Percentiles rank a stretch among this genome's conserved stretches.
Conservation (phyloP, 1,284 basidiomycete genomes). For the Xanthoconium separans region DNA sequence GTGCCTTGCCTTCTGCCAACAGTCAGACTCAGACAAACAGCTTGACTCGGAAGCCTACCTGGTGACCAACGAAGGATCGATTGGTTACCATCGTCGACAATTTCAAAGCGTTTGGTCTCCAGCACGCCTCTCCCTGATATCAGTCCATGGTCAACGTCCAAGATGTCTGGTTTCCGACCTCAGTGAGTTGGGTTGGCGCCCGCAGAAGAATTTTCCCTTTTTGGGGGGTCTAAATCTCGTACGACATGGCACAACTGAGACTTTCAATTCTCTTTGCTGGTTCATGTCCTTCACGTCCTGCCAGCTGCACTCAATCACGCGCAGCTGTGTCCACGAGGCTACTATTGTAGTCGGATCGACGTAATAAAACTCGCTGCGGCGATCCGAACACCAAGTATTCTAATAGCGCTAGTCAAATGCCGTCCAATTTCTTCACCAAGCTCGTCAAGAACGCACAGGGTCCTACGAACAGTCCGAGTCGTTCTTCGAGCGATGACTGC, state of each 20-base stretch:
- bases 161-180: too few relatives aligned
- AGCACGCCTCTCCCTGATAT: too few relatives aligned
- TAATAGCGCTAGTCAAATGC: conserved; percentile 33
- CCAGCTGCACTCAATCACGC: background rate
- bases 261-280: background rate
- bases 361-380: conserved; percentile 5
- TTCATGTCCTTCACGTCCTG: conserved; percentile 1
- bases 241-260: background rate
- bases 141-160: too few relatives aligned
- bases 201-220: background rate
- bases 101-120: too few relatives aligned
- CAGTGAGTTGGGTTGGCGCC: too few relatives aligned
- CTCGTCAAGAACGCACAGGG: conserved; percentile 39
- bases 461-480: too few relatives aligned
- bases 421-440: conserved; percentile 50
- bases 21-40: too few relatives aligned
- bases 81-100: too few relatives aligned
- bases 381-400: background rate
- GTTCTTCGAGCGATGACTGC: conserved; percentile 4
- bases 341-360: background rate
- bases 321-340: background rate
- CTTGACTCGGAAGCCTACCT: background rate
- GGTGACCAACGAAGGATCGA: background rate
- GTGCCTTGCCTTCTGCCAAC: background rate
- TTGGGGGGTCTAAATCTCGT: background rate